phyloP scores from a whole-genome alignment of 352 stramenopile species.

The Phytophthora boehmeriae region DNA sequence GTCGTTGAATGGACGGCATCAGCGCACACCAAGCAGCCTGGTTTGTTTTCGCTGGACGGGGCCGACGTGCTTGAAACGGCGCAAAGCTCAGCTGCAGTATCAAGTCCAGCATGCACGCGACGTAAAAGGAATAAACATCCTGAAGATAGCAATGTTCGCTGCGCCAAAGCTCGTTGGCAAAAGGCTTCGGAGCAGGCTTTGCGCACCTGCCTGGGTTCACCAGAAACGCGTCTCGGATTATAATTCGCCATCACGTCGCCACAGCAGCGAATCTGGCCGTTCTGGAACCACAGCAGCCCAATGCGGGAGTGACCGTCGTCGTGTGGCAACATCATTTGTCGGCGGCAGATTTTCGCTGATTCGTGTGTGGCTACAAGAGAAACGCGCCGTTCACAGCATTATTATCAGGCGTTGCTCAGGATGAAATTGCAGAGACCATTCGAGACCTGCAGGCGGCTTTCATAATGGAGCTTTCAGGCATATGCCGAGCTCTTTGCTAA shows the following conservation, averaged over 20 bases:
- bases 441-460: too few relatives aligned
- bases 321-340: too few relatives aligned
- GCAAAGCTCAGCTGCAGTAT: too few relatives aligned
- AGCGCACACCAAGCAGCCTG: slow-evolving; percentile 26
- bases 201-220: neutral
- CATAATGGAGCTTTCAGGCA: too few relatives aligned
- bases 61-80: slow-evolving; percentile 10
- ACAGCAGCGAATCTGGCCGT: slow-evolving; percentile 20
- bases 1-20: slow-evolving; percentile 12
- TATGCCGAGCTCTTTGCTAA: too few relatives aligned
- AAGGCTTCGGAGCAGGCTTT: slow-evolving; percentile 8
- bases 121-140: too few relatives aligned
- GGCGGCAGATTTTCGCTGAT: neutral
- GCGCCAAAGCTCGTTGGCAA: neutral
- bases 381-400: neutral
- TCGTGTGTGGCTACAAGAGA: neutral
- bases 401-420: too few relatives aligned
- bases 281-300: slow-evolving; percentile 1
- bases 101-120: too few relatives aligned
- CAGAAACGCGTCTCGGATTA: slow-evolving; percentile 23
- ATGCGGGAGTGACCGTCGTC: neutral
- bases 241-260: slow-evolving; percentile 13
- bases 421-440: too few relatives aligned
- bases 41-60: slow-evolving; percentile 33
- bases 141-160: neutral